These are phyloP conservation scores for Wickerhamiella azymoides DNA, from an alignment of 805 yeast species.

Conservation along the genomic window DNA sequence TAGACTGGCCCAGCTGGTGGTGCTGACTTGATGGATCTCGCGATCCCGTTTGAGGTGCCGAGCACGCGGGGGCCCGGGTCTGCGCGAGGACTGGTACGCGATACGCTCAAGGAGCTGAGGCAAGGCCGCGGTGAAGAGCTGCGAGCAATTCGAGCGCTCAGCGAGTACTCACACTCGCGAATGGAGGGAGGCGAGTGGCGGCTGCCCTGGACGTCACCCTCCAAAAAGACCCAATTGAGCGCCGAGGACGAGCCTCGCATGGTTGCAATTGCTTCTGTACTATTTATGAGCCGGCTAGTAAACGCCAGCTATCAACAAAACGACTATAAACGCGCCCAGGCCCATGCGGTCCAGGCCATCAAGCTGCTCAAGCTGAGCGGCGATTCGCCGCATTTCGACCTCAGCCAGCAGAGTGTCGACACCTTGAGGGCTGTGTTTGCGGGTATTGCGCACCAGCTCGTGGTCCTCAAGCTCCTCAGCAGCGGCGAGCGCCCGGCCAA, in stretches of 20 bases:
- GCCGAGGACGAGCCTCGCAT: slow-evolving; percentile 18
- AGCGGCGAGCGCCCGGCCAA: slow-evolving; percentile 11
- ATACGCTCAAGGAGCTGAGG: slow-evolving; percentile 13
- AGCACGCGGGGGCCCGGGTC: slow-evolving; percentile 7
- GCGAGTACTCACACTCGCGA: slow-evolving; percentile 1
- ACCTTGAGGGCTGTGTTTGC: slow-evolving; percentile 16
- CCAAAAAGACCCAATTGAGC: slow-evolving; percentile 10
- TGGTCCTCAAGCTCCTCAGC: slow-evolving; percentile 19
- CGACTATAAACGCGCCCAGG: slow-evolving; percentile 19
- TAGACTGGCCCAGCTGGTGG: no score
- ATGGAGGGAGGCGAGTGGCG: slow-evolving; percentile 9
- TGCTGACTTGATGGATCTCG: slow-evolving; percentile 5
- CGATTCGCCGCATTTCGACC: slow-evolving; percentile 15
- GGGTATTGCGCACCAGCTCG: slow-evolving; percentile 22
- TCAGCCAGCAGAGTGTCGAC: slow-evolving; percentile 16
- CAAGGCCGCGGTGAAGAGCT: slow-evolving; percentile 21
- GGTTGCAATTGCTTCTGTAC: slow-evolving; percentile 16
- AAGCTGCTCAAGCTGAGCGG: slow-evolving; percentile 14
- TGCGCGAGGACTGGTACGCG: slow-evolving; percentile 14
- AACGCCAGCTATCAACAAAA: slow-evolving; percentile 9
- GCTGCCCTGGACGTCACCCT: slow-evolving; percentile 11
- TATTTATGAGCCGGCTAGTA: slow-evolving; percentile 14
- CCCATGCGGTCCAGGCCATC: slow-evolving; percentile 19
- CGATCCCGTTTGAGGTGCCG: slow-evolving; percentile 6
- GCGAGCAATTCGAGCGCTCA: slow-evolving; percentile 9